A percentile compares a stretch with the other conserved stretches of the same genome.
These are phyloP conservation scores for Xylaria sp. DNA, from an alignment of 2,329 filamentous ascomycete genomes.

Conservation along the genomic window DNA sequence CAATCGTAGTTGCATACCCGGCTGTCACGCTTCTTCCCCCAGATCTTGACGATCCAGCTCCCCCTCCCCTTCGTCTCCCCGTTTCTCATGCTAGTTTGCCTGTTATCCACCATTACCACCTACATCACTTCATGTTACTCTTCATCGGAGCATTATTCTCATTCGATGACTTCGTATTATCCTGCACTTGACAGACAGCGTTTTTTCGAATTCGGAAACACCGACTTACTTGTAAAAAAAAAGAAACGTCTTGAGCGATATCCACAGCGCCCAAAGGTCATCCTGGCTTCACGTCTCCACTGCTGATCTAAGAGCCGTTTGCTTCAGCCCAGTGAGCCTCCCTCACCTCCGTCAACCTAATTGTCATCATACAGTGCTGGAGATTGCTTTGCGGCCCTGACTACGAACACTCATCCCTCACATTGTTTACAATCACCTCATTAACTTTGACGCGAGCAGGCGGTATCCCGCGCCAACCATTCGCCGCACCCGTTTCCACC, in stretches of 20 bases:
- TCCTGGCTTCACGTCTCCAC: constrained; percentile 49
- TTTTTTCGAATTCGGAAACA: constrained; percentile 9
- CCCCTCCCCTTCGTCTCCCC: constrained; percentile 37
- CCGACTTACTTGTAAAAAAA: constrained; percentile 25
- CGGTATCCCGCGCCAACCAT: neutral
- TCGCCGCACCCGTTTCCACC: constrained; percentile 8
- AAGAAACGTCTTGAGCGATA: constrained; percentile 29
- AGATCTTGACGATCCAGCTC: constrained; percentile 39
- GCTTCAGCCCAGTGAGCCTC: constrained; percentile 42
- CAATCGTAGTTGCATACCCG: constrained; percentile 30
- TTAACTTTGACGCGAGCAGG: constrained; percentile 18
- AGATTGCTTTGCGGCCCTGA: constrained; percentile 28
- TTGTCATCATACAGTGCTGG: constrained; percentile 38
- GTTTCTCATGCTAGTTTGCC: constrained; percentile 34
- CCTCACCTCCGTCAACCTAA: constrained; percentile 34
- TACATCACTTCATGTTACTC: constrained; percentile 26
- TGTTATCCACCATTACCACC: constrained; percentile 13
- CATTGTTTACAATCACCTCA: constrained; percentile 9
- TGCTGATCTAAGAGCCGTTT: constrained; percentile 46
- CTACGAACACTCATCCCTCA: constrained; percentile 21
- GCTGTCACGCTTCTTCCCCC: constrained; percentile 34
- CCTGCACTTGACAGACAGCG: constrained; percentile 7
- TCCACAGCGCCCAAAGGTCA: constrained; percentile 44
- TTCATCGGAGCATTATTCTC: neutral
- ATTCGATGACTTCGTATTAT: constrained; percentile 13